Evolutionary conservation across 495 filamentous ascomycete species (phyloP).

Genomic region (Sabuloglossum arenarium): DNA sequence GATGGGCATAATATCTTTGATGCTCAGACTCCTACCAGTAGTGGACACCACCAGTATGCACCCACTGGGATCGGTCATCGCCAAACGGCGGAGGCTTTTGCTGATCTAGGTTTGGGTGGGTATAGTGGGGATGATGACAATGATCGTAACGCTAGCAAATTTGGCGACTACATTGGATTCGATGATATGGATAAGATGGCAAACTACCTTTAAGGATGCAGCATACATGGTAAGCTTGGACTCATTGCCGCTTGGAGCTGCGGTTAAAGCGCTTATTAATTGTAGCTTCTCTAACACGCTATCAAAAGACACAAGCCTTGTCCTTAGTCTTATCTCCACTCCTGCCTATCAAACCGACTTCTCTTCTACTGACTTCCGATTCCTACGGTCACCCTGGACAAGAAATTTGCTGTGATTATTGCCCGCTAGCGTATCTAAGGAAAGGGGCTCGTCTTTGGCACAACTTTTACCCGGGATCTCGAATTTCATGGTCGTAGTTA

Average conservation of each 20-base stretch:
- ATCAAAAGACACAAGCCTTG: background rate
- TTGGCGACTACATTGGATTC: background rate
- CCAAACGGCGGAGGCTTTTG: background rate
- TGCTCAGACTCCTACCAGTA: background rate
- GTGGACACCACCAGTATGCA: background rate
- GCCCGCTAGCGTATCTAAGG: background rate
- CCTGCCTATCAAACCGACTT: too few species aligned
- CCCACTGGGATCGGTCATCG: background rate
- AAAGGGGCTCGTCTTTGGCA: background rate
- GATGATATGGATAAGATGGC: too few species aligned
- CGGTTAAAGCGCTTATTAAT: too few species aligned
- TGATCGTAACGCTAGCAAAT: too few species aligned
- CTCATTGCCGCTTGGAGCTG: too few species aligned
- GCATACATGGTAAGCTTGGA: too few species aligned
- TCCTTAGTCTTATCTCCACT: background rate
- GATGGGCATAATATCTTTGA: background rate
- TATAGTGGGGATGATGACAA: too few species aligned
- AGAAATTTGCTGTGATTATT: background rate
- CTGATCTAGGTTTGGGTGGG: background rate
- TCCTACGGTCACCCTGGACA: background rate
- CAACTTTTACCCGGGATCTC: background rate
- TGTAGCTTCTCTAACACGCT: too few species aligned
- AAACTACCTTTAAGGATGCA: too few species aligned
- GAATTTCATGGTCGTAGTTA: background rate
- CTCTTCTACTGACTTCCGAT: too few species aligned